Conservation (phyloP, 257 asterid species). For the Cruciata laevipes region DNA sequence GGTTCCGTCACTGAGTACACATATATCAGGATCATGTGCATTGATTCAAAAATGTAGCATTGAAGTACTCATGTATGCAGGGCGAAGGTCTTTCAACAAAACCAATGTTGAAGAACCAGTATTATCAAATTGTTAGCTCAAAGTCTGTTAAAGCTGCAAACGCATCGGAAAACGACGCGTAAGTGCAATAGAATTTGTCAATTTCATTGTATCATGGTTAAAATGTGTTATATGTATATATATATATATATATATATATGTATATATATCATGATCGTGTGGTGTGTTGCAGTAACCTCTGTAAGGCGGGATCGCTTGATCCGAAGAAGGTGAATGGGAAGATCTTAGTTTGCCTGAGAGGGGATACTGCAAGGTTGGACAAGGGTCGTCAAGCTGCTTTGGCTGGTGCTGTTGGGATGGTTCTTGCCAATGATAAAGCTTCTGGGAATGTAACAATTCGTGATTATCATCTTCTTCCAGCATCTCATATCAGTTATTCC, state of each 20-base stretch:
- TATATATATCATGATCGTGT: background rate
- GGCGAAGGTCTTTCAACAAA: conserved; percentile 58
- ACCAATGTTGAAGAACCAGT: conserved; percentile 28
- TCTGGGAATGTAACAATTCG: conserved; percentile 63
- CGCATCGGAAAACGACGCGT: conserved; percentile 47
- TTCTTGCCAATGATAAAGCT: conserved; percentile 44
- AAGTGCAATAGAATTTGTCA: conserved; percentile 18
- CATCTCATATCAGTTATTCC: conserved; percentile 62
- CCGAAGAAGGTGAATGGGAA: conserved; percentile 66
- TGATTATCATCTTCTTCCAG: conserved; percentile 73
- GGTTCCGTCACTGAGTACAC: too few species aligned
- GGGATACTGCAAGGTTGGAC: conserved; percentile 50
- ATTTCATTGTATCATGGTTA: background rate
- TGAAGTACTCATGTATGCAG: conserved; percentile 20
- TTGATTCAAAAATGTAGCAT: too few species aligned
- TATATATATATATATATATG: too few species aligned
- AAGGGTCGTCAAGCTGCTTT: conserved; percentile 61
- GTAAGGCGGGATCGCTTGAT: conserved; percentile 58
- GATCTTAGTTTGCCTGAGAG: conserved; percentile 68
- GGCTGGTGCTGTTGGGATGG: conserved; percentile 83
- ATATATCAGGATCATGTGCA: too few species aligned
- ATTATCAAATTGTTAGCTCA: conserved; percentile 43
- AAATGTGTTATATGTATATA: background rate
- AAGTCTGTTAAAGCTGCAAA: conserved; percentile 39
- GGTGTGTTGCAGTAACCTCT: conserved; percentile 37